phyloP scores from a whole-genome alignment of 2,329 filamentous ascomycete species.

The Macrophomina pseudophaseolina region DNA sequence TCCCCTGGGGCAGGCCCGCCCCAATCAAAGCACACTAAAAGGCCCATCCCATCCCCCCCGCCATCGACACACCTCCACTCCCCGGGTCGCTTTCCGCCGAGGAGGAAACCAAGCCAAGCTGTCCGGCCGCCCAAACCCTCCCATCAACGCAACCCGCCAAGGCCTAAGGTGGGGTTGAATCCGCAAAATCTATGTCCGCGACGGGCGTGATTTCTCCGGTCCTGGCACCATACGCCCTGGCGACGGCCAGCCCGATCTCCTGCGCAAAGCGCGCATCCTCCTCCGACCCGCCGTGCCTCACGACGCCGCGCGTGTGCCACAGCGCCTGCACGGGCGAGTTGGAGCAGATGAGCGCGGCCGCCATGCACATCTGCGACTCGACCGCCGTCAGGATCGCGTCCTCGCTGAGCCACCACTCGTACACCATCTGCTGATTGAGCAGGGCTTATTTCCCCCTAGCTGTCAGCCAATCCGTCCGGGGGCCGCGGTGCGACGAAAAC shows the following conservation, averaged over 20 bases:
- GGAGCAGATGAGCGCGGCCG: neutral
- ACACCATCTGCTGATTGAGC: neutral
- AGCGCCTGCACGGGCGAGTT: neutral
- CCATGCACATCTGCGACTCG: neutral
- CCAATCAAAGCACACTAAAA: too few relatives aligned
- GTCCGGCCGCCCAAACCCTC: too few relatives aligned
- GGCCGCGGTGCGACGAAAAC: too few relatives aligned
- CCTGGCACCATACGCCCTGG: neutral
- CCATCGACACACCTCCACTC: too few relatives aligned
- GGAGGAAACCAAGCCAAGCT: too few relatives aligned
- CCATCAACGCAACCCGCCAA: neutral
- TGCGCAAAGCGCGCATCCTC: neutral
- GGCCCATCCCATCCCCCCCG: too few relatives aligned
- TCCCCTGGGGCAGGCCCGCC: too few relatives aligned
- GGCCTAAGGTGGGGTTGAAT: neutral
- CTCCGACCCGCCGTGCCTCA: neutral
- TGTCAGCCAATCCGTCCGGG: neutral
- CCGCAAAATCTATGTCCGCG: neutral
- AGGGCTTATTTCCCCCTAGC: neutral
- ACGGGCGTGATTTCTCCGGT: neutral
- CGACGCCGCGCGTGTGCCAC: neutral
- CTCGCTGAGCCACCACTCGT: constrained; percentile 9
- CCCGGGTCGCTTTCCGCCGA: too few relatives aligned
- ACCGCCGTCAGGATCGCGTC: neutral
- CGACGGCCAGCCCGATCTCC: neutral